Conservation (phyloP, 768 basidiomycete species). For the Tylopilus sp. region DNA sequence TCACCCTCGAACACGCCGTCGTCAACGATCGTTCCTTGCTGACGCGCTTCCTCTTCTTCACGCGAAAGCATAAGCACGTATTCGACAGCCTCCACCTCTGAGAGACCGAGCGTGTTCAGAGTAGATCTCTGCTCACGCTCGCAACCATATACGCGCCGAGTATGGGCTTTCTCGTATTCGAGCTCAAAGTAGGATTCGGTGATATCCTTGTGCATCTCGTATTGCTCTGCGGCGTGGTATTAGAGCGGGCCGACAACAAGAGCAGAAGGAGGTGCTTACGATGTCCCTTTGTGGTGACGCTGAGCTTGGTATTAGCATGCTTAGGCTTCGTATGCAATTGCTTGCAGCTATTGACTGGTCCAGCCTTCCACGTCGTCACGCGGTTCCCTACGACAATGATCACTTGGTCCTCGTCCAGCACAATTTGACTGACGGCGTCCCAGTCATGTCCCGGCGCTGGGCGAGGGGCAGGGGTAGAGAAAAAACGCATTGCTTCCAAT, state of each 20-base stretch:
- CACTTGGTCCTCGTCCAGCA: conserved; percentile 52
- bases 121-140: conserved; percentile 56
- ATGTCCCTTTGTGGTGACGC: conserved; percentile 39
- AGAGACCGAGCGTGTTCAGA: conserved; percentile 63
- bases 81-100: conserved; percentile 71
- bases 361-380: conserved; percentile 68
- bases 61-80: conserved; percentile 84
- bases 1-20: conserved; percentile 59
- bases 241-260: not conserved
- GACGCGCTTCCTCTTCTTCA: conserved; percentile 52
- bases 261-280: conserved; percentile 35
- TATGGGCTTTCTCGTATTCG: conserved; percentile 44
- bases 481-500: conserved; percentile 52
- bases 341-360: conserved; percentile 33
- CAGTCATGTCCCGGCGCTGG: conserved; percentile 31
- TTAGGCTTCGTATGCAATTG: conserved; percentile 34
- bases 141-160: conserved; percentile 39
- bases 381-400: conserved; percentile 58
- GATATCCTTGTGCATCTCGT: conserved; percentile 62
- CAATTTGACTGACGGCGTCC: conserved; percentile 52
- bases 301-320: conserved; percentile 26
- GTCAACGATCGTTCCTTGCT: conserved; percentile 28
- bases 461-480: conserved; percentile 46
- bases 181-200: conserved; percentile 53
- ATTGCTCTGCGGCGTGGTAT: conserved; percentile 45